Evolutionary conservation across 768 basidiomycete genomes (phyloP).

Genomic region (Megacollybia marginata): DNA sequence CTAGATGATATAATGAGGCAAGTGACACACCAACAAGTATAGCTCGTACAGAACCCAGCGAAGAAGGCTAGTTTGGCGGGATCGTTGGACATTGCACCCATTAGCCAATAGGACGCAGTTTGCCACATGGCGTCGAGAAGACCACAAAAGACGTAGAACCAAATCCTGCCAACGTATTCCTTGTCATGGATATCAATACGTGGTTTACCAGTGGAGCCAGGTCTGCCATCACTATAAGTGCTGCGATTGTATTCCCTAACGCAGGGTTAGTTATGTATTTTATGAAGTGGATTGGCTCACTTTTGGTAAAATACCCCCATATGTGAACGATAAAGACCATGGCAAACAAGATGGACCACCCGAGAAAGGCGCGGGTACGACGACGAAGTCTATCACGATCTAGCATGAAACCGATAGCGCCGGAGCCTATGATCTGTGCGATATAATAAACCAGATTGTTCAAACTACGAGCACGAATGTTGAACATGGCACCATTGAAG

Average conservation of each 20-base stretch:
- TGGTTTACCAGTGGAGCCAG: conserved; percentile 21
- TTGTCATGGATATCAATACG: conserved; percentile 56
- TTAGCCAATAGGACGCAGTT: conserved; percentile 74
- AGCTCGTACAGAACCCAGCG: conserved; percentile 67
- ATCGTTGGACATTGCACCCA: conserved; percentile 84
- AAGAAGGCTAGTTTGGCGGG: conserved; percentile 74
- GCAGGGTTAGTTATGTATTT: not conserved
- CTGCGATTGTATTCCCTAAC: conserved; percentile 52
- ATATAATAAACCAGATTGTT: conserved; percentile 80
- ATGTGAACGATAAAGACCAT: conserved; percentile 65
- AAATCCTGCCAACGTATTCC: conserved; percentile 46
- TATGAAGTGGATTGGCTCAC: conserved; percentile 22
- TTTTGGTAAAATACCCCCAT: conserved; percentile 77
- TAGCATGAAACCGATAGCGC: conserved; percentile 63
- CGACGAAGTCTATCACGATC: conserved; percentile 50
- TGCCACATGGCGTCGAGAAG: conserved; percentile 83
- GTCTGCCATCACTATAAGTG: conserved; percentile 11
- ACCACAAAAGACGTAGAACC: conserved; percentile 67
- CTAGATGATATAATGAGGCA: conserved; percentile 21
- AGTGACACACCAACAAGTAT: not conserved
- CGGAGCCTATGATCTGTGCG: conserved; percentile 68
- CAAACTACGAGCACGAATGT: conserved; percentile 69
- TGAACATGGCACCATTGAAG: conserved; percentile 74
- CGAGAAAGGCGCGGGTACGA: conserved; percentile 62
- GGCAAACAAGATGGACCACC: conserved; percentile 53